Conservation (phyloP, 1,284 basidiomycete genomes). For the Vanrija humicola region DNA sequence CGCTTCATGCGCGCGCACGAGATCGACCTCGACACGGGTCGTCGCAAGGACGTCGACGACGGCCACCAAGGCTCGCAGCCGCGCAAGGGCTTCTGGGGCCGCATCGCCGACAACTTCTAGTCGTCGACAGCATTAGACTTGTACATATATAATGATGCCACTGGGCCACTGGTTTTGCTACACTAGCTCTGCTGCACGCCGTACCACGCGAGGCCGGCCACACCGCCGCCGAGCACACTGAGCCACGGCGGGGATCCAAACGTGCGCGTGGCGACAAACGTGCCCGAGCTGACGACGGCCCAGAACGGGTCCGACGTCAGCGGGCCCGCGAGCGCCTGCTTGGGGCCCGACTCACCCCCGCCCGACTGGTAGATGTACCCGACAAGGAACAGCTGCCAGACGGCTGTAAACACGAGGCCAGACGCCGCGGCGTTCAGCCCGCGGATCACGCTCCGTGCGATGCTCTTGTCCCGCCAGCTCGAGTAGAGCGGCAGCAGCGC, state of each 20-base stretch:
- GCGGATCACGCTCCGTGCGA: conserved; percentile 52
- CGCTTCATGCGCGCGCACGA: conserved; percentile 12
- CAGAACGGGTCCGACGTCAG: conserved; percentile 52
- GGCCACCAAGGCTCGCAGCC: no score
- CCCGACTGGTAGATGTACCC: conserved; percentile 41
- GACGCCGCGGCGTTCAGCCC: conserved; percentile 58
- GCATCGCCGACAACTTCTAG: no score
- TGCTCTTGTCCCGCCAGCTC: conserved; percentile 49
- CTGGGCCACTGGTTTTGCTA: background rate
- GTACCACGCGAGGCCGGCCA: conserved; percentile 49
- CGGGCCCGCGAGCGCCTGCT: conserved; percentile 31
- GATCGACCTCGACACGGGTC: conserved; percentile 19
- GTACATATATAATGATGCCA: no score
- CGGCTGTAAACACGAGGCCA: conserved; percentile 57
- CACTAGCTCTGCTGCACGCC: conserved; percentile 31
- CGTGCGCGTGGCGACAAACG: conserved; percentile 41
- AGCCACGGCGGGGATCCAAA: conserved; percentile 48
- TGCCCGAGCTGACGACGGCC: conserved; percentile 47
- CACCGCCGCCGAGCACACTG: conserved; percentile 44
- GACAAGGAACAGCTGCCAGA: conserved; percentile 55
- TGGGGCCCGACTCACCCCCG: conserved; percentile 21
- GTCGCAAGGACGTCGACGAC: conserved; percentile 15
- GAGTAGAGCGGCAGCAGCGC: conserved; percentile 56
- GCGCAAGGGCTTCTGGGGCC: no score
- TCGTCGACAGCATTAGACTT: no score